A percentile compares a stretch with the other conserved stretches of the same genome.
Evolutionary conservation across 495 filamentous ascomycete genomes (phyloP).

Genomic region (Penicillium psychrofluorescens): DNA sequence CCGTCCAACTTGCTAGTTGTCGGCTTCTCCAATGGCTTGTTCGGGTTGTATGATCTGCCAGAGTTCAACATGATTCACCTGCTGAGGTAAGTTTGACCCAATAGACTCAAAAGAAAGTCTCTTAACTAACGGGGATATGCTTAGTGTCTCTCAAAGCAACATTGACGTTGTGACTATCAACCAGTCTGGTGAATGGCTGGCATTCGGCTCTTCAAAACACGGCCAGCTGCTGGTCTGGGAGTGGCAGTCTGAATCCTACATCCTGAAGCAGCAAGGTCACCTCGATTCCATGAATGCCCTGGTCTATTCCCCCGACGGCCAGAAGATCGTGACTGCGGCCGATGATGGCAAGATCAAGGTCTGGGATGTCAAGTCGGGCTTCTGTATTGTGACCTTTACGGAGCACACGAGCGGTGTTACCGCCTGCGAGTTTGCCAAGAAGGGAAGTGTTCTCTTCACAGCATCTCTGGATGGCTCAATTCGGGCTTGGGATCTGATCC

Average conservation of each 20-base stretch:
- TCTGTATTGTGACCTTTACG: conserved; percentile 96
- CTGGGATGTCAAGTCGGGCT: conserved; percentile 93
- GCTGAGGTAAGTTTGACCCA: conserved; percentile 41
- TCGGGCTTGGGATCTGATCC: conserved; percentile 91
- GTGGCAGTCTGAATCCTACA: conserved; percentile 99
- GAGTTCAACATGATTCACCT: conserved; percentile 94
- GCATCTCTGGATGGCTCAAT: conserved; percentile 89
- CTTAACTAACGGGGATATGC: conserved; percentile 18
- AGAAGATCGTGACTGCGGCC: conserved; percentile 82
- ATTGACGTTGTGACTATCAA: conserved; percentile 93
- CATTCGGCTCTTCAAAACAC: conserved; percentile 92
- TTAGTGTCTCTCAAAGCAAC: conserved; percentile 88
- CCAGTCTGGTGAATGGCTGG: conserved; percentile 91
- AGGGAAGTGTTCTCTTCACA: conserved; percentile 91
- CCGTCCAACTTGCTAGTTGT: conserved; percentile 81
- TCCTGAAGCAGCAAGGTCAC: conserved; percentile 95
- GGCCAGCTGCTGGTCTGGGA: conserved; percentile 97
- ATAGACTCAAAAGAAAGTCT: not conserved
- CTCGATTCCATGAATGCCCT: conserved; percentile 94
- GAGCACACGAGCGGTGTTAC: conserved; percentile 94
- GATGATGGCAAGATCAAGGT: conserved; percentile 98
- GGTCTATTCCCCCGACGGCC: conserved; percentile 87
- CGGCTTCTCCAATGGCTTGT: conserved; percentile 91
- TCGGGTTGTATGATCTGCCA: conserved; percentile 92
- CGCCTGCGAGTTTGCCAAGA: conserved; percentile 90